Percentiles rank a stretch among this genome's conserved stretches.
Conservation (phyloP, 345 rosid genomes). For the Camelina neglecta region DNA sequence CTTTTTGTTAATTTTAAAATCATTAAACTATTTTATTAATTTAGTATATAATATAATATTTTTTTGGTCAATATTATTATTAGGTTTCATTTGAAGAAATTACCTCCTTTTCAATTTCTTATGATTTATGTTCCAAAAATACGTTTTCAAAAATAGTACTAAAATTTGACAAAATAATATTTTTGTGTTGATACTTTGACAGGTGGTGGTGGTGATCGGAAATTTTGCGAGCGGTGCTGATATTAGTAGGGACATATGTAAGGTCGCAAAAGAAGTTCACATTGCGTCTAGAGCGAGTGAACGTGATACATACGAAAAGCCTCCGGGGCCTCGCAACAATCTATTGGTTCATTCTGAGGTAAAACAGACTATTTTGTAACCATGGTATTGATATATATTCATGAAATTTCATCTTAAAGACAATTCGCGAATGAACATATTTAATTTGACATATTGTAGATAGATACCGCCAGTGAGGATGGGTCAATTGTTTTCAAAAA, state of each 20-base stretch:
- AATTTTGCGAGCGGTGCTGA: conserved; percentile 65
- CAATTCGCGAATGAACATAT: neutral
- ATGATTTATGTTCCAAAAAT: too few relatives aligned
- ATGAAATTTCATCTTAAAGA: neutral
- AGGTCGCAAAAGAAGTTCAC: conserved; percentile 81
- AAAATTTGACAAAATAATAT: neutral
- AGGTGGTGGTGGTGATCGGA: conserved; percentile 76
- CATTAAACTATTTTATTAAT: too few relatives aligned
- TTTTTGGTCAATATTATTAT: too few relatives aligned
- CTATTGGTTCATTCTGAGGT: conserved; percentile 83
- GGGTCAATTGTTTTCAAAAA: conserved; percentile 67
- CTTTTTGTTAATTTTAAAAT: too few relatives aligned
- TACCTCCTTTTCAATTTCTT: too few relatives aligned
- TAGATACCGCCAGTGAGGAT: conserved; percentile 57
- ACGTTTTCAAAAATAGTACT: too few relatives aligned
- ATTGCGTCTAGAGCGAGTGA: conserved; percentile 59
- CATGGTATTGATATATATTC: conserved; percentile 31
- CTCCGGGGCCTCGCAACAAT: conserved; percentile 51
- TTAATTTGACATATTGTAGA: conserved; percentile 52
- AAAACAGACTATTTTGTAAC: conserved; percentile 36
- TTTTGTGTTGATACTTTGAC: conserved; percentile 13
- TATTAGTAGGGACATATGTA: conserved; percentile 67
- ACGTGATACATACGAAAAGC: conserved; percentile 48
- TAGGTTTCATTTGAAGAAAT: too few relatives aligned
- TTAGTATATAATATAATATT: too few relatives aligned